Percentiles rank a stretch among this genome's conserved stretches.
phyloP scores from a whole-genome alignment of 441 rosid species.

The Aleurites moluccanus region DNA sequence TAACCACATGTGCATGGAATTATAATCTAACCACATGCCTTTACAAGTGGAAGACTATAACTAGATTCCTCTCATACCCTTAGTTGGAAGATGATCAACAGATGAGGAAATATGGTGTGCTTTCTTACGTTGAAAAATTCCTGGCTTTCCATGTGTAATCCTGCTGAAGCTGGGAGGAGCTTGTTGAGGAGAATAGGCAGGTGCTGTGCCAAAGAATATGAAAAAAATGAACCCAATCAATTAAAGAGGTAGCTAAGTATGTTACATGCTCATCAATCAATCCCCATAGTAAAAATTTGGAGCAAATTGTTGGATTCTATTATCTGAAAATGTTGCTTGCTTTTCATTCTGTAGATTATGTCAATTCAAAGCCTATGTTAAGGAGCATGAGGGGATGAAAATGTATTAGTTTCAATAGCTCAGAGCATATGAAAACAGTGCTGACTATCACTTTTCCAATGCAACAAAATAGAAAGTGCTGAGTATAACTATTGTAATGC shows the following conservation, averaged over 20 bases:
- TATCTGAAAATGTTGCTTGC: no score
- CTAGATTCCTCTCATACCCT: slow-evolving; percentile 30
- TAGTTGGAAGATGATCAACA: slow-evolving; percentile 24
- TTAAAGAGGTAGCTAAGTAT: slow-evolving; percentile 1
- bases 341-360: no score
- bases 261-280: neutral
- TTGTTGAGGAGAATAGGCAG: slow-evolving; percentile 27
- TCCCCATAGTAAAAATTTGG: no score
- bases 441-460: no score
- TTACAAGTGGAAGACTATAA: slow-evolving; percentile 6
- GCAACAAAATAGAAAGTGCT: no score
- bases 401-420: no score
- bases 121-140: slow-evolving; percentile 25
- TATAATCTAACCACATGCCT: slow-evolving; percentile 4
- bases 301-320: no score
- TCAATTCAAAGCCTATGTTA: no score
- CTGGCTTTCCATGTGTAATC: slow-evolving; percentile 31
- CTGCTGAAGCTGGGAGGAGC: slow-evolving; percentile 30
- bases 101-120: slow-evolving; percentile 28
- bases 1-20: neutral
- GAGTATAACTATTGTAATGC: no score
- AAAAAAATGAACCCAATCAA: slow-evolving; percentile 18
- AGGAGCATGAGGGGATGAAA: no score
- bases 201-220: slow-evolving; percentile 30
- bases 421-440: no score